Base-by-base conservation (phyloP, 441 rosid species). In the Syzygium syzygioides region DNA sequence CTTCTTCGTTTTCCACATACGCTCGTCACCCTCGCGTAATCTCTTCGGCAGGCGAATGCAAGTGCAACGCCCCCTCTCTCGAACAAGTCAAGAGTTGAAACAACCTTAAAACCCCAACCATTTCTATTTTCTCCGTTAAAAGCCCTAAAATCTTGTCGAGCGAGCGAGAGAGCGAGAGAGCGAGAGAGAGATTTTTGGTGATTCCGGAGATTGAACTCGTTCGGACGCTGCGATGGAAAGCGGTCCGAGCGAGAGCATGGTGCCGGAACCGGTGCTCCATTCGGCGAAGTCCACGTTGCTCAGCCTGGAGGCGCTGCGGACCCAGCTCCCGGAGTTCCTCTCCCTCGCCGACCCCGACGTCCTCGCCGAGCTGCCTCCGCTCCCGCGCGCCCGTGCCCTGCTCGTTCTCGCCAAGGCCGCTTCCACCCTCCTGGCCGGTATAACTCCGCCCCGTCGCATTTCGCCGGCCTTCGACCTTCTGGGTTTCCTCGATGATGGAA, bases 331-430 rank as follows among this genome's bases (percentile, higher is more conserved):
- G 25, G 87, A 95, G 89, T 91, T 98, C 88, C 87, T 96, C 37
- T 89, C 98, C 84, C 92, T 92, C 86, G 89, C 94, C 2, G 94
- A 94, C 92, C 95, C 96, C 7, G 97, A 98, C 56, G 93, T 90
- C 60, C 95, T 98, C 7, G 93, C 96, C 7, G 92, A 92, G 83
- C 89, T 96, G 95, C 91, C 95, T 34, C 98, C 99, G 30, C 95
- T 96, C 85, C 90, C 92, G 85, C 96, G 98, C 55, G 99, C 99
- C 88, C 98, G 93, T 87, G 79, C 94, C 64, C 92, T 94, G 85
- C 89, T 92, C 89, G 68, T 94, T 92, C 93, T 98, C 59, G 95
- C 99, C 19, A 93, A 95, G 87, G 96, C 99, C 86, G 93, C 97
- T 85, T 93, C 98, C 30, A 92, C 93, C 52, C 92, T 97, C 83